phyloP scores from a whole-genome alignment of 1,139 yeast genomes.

The Pneumocystis jirovecii region DNA sequence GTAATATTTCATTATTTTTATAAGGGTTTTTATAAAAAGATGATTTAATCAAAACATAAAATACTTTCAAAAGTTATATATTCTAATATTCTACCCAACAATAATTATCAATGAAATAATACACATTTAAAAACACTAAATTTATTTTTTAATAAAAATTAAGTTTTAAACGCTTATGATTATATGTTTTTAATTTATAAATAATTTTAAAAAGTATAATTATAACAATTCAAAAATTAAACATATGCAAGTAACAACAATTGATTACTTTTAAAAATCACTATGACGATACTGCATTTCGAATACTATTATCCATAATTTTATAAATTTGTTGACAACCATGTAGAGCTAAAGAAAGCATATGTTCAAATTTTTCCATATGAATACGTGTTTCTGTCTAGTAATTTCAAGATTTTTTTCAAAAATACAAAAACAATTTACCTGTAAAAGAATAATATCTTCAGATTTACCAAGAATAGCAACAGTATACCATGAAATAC shows the following conservation, averaged over 20 bases:
- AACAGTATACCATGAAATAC: slow-evolving; percentile 62
- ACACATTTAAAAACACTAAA: no score
- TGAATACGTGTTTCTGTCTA: slow-evolving; percentile 69
- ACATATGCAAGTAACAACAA: not conserved
- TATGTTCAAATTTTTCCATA: slow-evolving; percentile 59
- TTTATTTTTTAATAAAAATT: no score
- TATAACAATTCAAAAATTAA: no score
- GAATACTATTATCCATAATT: slow-evolving; percentile 71
- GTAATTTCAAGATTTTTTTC: not conserved
- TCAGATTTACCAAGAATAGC: slow-evolving; percentile 69
- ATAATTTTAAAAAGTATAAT: no score
- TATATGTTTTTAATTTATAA: no score
- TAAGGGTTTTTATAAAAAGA: no score
- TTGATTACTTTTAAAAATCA: slow-evolving; percentile 8
- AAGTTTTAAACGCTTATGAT: no score
- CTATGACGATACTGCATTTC: slow-evolving; percentile 38
- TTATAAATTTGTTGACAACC: slow-evolving; percentile 75
- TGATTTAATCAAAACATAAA: no score
- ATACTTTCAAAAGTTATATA: not conserved
- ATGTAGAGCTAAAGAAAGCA: slow-evolving; percentile 74
- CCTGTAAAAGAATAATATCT: slow-evolving; percentile 51
- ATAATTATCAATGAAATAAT: no score
- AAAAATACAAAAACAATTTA: not conserved
- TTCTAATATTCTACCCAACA: no score
- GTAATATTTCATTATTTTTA: no score